Evolutionary conservation across 441 rosid genomes (phyloP).

Genomic region (Syzygium syzygioides): DNA sequence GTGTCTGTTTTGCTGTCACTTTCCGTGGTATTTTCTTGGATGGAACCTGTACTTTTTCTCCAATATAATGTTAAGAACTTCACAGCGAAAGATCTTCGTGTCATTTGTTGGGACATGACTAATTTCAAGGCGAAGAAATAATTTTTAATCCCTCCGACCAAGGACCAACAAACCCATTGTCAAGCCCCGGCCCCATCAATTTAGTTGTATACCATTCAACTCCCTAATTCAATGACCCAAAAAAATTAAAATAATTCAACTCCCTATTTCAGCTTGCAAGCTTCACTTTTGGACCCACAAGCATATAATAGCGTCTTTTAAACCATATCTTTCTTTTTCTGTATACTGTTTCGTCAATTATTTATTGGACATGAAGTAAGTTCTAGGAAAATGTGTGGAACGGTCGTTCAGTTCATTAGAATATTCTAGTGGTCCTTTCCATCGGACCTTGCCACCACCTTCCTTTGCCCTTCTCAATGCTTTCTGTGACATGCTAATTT

Average conservation of each 20-base stretch:
- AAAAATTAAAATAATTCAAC: neutral
- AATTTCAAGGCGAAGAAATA: neutral
- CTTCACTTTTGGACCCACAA: neutral
- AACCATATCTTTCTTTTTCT: neutral
- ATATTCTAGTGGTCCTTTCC: neutral
- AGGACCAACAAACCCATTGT: neutral
- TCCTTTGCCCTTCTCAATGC: neutral
- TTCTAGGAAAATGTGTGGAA: neutral
- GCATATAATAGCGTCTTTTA: neutral
- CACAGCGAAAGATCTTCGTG: neutral
- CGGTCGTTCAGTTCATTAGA: neutral
- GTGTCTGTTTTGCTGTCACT: neutral
- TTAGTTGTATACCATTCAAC: neutral
- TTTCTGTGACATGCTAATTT: neutral
- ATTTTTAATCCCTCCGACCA: neutral
- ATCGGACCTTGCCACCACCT: neutral
- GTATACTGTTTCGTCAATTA: neutral
- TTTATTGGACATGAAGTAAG: neutral
- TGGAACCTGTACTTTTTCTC: neutral
- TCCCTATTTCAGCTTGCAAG: neutral
- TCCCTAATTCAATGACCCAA: too few relatives aligned
- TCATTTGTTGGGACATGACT: neutral
- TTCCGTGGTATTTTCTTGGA: neutral
- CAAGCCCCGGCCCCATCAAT: neutral
- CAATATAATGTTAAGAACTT: neutral